Conservation (phyloP, 495 filamentous ascomycete genomes). For the Cladorrhinum samala region DNA sequence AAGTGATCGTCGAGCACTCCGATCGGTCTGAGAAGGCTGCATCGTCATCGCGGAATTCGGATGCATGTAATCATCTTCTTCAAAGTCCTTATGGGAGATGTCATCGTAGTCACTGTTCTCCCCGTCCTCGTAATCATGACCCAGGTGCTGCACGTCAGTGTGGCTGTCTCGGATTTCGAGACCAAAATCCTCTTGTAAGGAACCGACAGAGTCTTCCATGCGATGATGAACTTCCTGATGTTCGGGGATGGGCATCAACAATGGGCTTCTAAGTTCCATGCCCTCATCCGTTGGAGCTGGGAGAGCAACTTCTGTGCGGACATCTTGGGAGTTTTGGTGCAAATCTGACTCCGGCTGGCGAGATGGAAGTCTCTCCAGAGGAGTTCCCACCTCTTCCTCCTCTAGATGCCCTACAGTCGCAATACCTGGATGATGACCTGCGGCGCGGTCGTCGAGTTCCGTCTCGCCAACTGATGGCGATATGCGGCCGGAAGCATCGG, state of each 20-base stretch:
- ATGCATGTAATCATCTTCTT: background rate
- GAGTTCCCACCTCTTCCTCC: background rate
- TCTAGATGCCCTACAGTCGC: background rate
- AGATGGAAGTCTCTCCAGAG: background rate
- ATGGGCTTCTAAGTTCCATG: background rate
- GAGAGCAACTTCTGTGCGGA: background rate
- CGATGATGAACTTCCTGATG: background rate
- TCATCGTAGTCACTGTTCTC: background rate
- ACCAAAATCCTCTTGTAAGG: background rate
- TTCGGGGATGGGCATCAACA: background rate
- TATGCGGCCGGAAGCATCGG: background rate
- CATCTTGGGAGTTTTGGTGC: background rate
- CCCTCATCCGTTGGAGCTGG: background rate
- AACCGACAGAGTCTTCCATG: background rate
- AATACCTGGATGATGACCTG: background rate
- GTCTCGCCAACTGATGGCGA: background rate
- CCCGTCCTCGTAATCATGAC: background rate
- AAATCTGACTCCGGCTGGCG: background rate
- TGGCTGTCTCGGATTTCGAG: background rate
- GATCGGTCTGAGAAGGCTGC: constrained; percentile 1
- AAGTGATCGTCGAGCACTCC: background rate
- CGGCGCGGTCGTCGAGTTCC: background rate
- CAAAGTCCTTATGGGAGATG: background rate
- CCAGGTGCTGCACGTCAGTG: background rate
- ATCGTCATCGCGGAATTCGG: background rate